Percentiles rank a stretch among this genome's conserved stretches.
phyloP scores from a whole-genome alignment of 129 eudicot species.

The Flaveria linearis region DNA sequence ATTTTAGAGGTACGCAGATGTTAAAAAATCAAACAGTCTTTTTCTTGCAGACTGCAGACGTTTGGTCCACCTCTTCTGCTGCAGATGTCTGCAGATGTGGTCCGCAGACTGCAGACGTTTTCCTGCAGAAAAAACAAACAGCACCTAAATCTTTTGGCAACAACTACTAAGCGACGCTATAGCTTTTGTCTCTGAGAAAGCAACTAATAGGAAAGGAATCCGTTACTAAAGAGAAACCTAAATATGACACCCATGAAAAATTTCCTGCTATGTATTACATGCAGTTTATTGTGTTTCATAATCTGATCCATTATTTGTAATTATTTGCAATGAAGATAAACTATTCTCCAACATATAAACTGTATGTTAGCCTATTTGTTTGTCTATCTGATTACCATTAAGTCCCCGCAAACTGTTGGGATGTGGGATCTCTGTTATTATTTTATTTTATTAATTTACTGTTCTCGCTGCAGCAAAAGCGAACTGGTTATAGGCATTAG shows the following conservation, averaged over 20 bases:
- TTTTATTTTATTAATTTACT: not conserved
- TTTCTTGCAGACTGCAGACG: too few species aligned
- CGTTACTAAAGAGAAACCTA: constrained; percentile 12
- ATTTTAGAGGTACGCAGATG: too few species aligned
- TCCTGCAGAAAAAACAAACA: too few species aligned
- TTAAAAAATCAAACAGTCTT: too few species aligned
- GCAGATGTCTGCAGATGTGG: too few species aligned
- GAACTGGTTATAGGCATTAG: not conserved
- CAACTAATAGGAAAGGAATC: too few species aligned
- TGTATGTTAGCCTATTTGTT: constrained; percentile 11
- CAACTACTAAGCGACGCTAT: not conserved
- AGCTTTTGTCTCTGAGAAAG: not conserved
- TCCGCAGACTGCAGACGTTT: too few species aligned
- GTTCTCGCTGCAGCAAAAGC: not conserved
- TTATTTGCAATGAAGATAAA: constrained; percentile 8
- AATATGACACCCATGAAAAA: constrained; percentile 13
- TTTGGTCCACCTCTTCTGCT: too few species aligned
- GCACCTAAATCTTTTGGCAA: not conserved
- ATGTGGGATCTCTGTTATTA: constrained; percentile 8
- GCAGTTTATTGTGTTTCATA: not conserved
- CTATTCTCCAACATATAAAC: not conserved
- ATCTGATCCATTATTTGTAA: not conserved
- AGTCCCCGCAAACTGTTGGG: constrained; percentile 1
- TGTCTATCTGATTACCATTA: not conserved
- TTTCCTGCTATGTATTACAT: not conserved